These are phyloP conservation scores for Sarocladium oryzae DNA, from an alignment of 2,329 filamentous ascomycete genomes.

Conservation along the genomic window DNA sequence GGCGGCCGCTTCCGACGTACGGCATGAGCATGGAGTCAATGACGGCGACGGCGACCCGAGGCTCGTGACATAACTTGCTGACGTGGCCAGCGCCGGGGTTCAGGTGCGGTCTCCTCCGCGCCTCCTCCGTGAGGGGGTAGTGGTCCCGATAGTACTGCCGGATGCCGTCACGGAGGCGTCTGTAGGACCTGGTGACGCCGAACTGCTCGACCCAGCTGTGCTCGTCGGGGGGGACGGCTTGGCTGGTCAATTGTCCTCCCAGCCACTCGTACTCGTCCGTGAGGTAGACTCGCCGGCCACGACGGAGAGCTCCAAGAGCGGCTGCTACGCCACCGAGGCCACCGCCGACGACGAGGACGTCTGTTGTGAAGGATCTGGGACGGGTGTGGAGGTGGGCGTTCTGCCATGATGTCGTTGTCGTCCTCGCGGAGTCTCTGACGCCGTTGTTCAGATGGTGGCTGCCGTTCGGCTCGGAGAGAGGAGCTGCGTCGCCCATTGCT, in stretches of 20 bases:
- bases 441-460: not conserved
- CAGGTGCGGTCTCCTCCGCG: conserved; percentile 17
- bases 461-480: not conserved
- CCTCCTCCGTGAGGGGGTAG: conserved; percentile 20
- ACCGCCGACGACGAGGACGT: conserved; percentile 19
- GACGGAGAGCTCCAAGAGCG: conserved; percentile 19
- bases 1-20: conserved; percentile 17
- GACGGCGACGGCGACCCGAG: conserved; percentile 21
- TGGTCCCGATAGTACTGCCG: conserved; percentile 20
- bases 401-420: conserved; percentile 5
- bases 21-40: conserved; percentile 21
- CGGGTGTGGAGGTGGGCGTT: conserved; percentile 3
- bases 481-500: not conserved
- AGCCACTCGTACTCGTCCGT: conserved; percentile 24
- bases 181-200: conserved; percentile 20
- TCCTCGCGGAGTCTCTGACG: not conserved
- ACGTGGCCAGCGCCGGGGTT: conserved; percentile 22
- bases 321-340: conserved; percentile 21
- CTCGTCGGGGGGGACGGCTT: conserved; percentile 22
- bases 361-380: conserved; percentile 14
- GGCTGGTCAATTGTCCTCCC: conserved; percentile 21
- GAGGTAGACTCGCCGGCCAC: conserved; percentile 18
- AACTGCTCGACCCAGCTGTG: conserved; percentile 24
- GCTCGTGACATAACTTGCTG: conserved; percentile 22
- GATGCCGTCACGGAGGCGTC: conserved; percentile 18